phyloP scores from a whole-genome alignment of 257 asterid species.

The Ajuga chamaepitys region DNA sequence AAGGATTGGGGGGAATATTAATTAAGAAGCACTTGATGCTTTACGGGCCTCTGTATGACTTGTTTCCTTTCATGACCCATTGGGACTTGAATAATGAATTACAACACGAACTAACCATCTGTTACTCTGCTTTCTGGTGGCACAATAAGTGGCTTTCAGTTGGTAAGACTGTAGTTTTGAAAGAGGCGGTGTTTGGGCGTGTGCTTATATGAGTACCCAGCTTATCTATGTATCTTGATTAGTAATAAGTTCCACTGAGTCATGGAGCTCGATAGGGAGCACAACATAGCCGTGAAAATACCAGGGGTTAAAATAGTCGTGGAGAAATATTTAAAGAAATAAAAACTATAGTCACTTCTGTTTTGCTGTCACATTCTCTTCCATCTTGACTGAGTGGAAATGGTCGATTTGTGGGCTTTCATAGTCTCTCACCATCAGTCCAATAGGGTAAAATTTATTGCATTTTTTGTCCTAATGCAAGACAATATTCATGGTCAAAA shows the following conservation, averaged over 20 bases:
- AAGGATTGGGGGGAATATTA: not conserved
- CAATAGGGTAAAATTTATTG: not conserved
- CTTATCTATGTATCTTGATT: no score
- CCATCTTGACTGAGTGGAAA: not conserved
- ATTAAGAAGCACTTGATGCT: slow-evolving; percentile 3
- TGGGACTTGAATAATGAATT: not conserved
- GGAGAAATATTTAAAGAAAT: not conserved
- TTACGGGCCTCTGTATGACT: not conserved
- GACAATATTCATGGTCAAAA: not conserved
- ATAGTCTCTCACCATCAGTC: not conserved
- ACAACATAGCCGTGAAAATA: not conserved
- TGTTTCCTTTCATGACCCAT: not conserved
- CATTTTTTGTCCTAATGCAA: not conserved
- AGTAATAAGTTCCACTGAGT: slow-evolving; percentile 1
- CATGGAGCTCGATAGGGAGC: not conserved
- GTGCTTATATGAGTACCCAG: not conserved
- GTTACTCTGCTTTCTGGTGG: not conserved
- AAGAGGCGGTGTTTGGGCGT: not conserved
- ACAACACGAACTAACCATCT: not conserved
- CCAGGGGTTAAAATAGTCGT: not conserved
- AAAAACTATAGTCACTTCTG: not conserved
- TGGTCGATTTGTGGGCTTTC: not conserved
- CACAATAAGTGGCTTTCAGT: not conserved
- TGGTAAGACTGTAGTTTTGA: not conserved
- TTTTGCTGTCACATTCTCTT: not conserved